These are phyloP conservation scores for Fusarium sp. DNA, from an alignment of 2,329 filamentous ascomycete species.

Conservation along the genomic window DNA sequence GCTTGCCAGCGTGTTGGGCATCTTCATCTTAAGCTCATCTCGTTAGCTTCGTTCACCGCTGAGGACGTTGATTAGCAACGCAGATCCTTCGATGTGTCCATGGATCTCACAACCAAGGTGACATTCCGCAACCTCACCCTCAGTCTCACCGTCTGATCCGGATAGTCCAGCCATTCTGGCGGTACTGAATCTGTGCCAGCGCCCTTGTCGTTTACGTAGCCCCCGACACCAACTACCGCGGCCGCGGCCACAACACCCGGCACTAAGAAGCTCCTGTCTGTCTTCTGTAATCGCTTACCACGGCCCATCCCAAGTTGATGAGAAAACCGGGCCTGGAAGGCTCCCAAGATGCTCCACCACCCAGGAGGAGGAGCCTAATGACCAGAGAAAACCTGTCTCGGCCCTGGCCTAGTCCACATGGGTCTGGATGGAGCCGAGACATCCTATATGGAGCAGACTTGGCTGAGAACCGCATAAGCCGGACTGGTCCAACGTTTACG, in stretches of 20 bases:
- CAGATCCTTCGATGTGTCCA: constrained; percentile 33
- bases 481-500: neutral
- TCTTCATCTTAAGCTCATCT: constrained; percentile 20
- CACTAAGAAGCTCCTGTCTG: constrained; percentile 12
- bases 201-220: constrained; percentile 23
- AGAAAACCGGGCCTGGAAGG: constrained; percentile 20
- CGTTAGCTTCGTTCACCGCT: constrained; percentile 14
- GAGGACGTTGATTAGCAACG: constrained; percentile 14
- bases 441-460: constrained; percentile 2
- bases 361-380: constrained; percentile 5
- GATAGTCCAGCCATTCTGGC: constrained; percentile 33
- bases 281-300: neutral
- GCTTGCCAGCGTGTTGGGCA: constrained; percentile 1
- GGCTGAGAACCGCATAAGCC: neutral
- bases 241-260: constrained; percentile 12
- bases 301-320: constrained; percentile 9
- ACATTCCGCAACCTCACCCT: constrained; percentile 33
- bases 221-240: constrained; percentile 34
- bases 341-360: constrained; percentile 6
- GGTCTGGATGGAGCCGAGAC: constrained; percentile 28
- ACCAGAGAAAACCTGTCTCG: constrained; percentile 13
- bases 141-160: constrained; percentile 21
- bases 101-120: constrained; percentile 34
- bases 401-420: constrained; percentile 27
- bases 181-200: constrained; percentile 19